These are phyloP conservation scores for Zygoascus flipseniorum DNA, from an alignment of 805 yeast species.

Conservation along the genomic window DNA sequence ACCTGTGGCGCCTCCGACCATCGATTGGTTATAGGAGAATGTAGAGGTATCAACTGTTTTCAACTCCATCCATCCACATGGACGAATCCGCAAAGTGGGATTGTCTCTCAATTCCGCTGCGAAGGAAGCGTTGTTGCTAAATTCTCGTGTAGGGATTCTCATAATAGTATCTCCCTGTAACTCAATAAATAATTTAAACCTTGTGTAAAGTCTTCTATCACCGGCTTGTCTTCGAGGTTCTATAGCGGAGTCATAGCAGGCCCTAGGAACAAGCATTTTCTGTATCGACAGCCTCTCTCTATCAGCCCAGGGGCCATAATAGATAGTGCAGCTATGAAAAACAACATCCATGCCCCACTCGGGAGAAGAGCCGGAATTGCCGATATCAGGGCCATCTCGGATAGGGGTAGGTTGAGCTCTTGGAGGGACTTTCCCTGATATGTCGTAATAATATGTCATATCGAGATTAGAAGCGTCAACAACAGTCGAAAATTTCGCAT, in stretches of 20 bases:
- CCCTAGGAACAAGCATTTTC: constrained; percentile 55
- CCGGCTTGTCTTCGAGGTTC: constrained; percentile 40
- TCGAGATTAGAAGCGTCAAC: constrained; percentile 50
- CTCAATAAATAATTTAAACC: constrained; percentile 46
- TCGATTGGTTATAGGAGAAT: constrained; percentile 38
- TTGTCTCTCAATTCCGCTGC: constrained; percentile 24
- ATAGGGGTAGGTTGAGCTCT: constrained; percentile 25
- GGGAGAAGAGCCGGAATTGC: constrained; percentile 52
- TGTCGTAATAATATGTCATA: constrained; percentile 60
- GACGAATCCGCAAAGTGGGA: constrained; percentile 34
- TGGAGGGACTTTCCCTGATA: constrained; percentile 54
- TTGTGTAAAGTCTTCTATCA: constrained; percentile 43
- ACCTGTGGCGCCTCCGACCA: constrained; percentile 48
- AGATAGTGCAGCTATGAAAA: constrained; percentile 53
- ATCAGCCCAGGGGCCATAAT: constrained; percentile 96
- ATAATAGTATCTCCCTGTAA: constrained; percentile 59
- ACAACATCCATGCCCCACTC: constrained; percentile 52
- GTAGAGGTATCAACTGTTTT: constrained; percentile 49
- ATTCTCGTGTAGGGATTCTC: constrained; percentile 77
- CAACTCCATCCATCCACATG: constrained; percentile 90
- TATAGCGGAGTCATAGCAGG: constrained; percentile 48
- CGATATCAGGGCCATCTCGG: constrained; percentile 45
- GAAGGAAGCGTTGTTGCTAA: constrained; percentile 59
- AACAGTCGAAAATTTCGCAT: constrained; percentile 70
- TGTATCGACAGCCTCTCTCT: constrained; percentile 66